phyloP scores from a whole-genome alignment of 768 basidiomycete species.

The Lentinula detonsa region DNA sequence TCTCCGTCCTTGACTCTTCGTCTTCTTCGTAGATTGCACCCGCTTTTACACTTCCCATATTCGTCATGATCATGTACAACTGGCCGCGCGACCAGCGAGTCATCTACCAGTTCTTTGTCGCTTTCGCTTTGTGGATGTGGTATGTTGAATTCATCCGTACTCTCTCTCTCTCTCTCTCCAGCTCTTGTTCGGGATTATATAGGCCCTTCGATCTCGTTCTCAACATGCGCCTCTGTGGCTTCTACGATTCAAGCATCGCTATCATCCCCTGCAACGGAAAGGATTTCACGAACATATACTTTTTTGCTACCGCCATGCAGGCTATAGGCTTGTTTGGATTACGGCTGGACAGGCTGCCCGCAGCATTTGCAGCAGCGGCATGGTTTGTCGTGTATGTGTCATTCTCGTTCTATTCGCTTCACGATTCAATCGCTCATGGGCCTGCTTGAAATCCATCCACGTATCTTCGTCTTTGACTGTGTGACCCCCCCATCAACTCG shows the following conservation, averaged over 20 bases:
- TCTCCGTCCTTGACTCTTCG: not conserved
- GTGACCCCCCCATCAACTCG: not conserved
- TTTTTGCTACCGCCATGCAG: slow-evolving; percentile 27
- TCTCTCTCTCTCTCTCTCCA: not conserved
- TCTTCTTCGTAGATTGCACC: slow-evolving; percentile 33
- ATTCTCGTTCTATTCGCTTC: not conserved
- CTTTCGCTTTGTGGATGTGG: slow-evolving; percentile 47
- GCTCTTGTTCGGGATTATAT: not conserved
- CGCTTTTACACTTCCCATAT: slow-evolving; percentile 38
- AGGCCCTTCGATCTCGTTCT: slow-evolving; percentile 24
- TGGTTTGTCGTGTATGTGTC: slow-evolving; percentile 32
- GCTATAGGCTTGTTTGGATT: slow-evolving; percentile 50
- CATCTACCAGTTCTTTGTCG: slow-evolving; percentile 43
- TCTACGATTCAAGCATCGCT: slow-evolving; percentile 4
- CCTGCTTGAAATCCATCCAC: not conserved
- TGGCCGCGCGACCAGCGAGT: slow-evolving; percentile 38
- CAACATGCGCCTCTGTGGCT: slow-evolving; percentile 20
- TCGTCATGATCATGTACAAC: slow-evolving; percentile 44
- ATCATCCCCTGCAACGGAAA: slow-evolving; percentile 30
- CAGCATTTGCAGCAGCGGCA: slow-evolving; percentile 29
- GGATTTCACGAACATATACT: slow-evolving; percentile 39
- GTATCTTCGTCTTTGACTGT: not conserved
- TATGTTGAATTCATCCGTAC: slow-evolving; percentile 9
- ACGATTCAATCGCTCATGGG: too few relatives aligned
- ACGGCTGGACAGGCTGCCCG: slow-evolving; percentile 37